Evolutionary conservation across 257 asterid species (phyloP), one percentile per base, ranked within the genome.

Genomic region (Penstemon newberryi): DNA sequence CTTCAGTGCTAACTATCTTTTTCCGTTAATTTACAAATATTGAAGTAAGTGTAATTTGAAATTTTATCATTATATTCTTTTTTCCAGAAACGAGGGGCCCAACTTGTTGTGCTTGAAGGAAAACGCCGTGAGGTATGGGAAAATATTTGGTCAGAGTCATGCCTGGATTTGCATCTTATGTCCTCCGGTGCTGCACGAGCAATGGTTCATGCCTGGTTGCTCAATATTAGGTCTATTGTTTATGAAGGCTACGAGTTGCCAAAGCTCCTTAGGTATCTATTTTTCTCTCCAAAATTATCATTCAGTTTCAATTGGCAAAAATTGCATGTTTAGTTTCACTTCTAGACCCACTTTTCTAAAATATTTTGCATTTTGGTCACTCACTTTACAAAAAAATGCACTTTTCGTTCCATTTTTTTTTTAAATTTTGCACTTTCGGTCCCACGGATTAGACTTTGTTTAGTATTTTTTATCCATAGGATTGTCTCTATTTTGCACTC

Each of bases 141-240:
- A 54, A 85, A 79, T 59, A 84, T 91, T 15, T 90, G 93, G 89
- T 77, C 97, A 0, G 75, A 77, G 7, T 90, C 96, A 64, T 90
- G 96, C 85, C 84, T 90, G 56, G 98, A 92, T 80, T 77, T 92
- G 84, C 98, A 90, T 75, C 86, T 92, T 65, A 92, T 90, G 97
- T 90, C 98, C 53, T 92, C 92, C 1, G 98, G 98, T 15, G 98
- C 95, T 53, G 98, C 97, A 7, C 85, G 89, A 59, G 98, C 98
- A 43, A 92, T 92, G 97, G 95, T 92, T 56, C 98, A 90, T 8
- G 85, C 97, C 38, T 92, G 98, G 98, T 69, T 92, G 79, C 96
- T 90, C 49, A 84, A 81, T 58, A 85, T 88, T 45, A 83, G 90
- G 45, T 80, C 96, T 50, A 74, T 88, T 54, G 85, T 92, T 54